phyloP scores from a whole-genome alignment of 306 rosid species.

The Ceratonia siliqua region DNA sequence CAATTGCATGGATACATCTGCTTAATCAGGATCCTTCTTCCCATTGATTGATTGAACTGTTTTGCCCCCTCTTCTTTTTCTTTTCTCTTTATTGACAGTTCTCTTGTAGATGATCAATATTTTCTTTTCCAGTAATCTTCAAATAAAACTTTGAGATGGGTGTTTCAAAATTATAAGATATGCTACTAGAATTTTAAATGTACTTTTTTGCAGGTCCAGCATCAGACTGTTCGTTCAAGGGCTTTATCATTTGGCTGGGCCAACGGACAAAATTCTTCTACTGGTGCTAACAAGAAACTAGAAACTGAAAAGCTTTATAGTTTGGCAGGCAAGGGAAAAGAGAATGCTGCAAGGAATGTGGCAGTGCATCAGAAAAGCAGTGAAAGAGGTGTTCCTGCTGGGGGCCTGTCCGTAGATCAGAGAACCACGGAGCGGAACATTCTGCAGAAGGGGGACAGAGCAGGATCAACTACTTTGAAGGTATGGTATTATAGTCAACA shows the following conservation, averaged over 20 bases:
- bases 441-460: constrained; percentile 31
- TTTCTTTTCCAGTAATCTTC: neutral
- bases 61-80: neutral
- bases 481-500: constrained; percentile 30
- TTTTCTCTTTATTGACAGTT: neutral
- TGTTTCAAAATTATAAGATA: constrained; percentile 3
- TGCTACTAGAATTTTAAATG: constrained; percentile 26
- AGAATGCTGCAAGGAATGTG: constrained; percentile 45
- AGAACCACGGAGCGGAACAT: constrained; percentile 30
- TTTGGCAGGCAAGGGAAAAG: constrained; percentile 47
- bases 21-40: neutral
- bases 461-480: constrained; percentile 37
- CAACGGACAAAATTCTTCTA: constrained; percentile 27
- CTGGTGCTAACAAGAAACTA: constrained; percentile 44
- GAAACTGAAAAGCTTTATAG: constrained; percentile 29
- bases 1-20: neutral
- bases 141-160: neutral
- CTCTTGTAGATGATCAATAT: constrained; percentile 10
- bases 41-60: neutral
- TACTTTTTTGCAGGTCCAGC: constrained; percentile 41
- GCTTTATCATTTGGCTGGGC: constrained; percentile 42
- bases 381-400: constrained; percentile 41
- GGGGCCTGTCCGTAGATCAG: constrained; percentile 31
- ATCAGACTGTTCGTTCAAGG: constrained; percentile 39
- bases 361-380: constrained; percentile 43